These are phyloP conservation scores for Drosera capensis DNA, from an alignment of 148 eudicot species.

Conservation along the genomic window DNA sequence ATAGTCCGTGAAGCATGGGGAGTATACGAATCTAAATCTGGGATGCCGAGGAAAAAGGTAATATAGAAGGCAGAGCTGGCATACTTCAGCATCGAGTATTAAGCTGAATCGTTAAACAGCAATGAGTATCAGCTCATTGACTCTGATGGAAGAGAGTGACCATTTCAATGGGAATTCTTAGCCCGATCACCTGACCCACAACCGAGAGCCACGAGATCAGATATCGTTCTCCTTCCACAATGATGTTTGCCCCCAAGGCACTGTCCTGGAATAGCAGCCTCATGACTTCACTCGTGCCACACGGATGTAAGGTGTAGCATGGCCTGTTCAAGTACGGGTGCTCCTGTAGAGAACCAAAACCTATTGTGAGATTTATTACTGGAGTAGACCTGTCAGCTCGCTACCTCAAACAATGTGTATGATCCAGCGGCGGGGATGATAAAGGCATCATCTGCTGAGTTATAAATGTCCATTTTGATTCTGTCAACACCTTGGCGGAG, in stretches of 20 bases:
- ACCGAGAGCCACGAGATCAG: conserved; percentile 72
- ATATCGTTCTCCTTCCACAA: conserved; percentile 24
- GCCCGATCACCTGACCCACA: conserved; percentile 76
- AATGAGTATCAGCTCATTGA: no score
- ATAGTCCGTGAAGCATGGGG: no score
- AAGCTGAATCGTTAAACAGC: no score
- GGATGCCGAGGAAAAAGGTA: no score
- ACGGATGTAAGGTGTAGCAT: conserved; percentile 82
- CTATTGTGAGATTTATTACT: not conserved
- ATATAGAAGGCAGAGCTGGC: no score
- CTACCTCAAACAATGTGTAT: no score
- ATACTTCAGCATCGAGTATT: no score
- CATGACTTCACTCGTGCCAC: conserved; percentile 88
- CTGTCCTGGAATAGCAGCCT: conserved; percentile 36
- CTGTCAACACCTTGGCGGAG: conserved; percentile 18
- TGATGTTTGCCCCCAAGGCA: conserved; percentile 10
- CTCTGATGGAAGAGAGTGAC: no score
- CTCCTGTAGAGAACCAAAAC: conserved; percentile 36
- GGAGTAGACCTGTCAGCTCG: no score
- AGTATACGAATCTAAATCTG: no score
- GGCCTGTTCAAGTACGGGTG: conserved; percentile 84
- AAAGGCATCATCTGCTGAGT: conserved; percentile 32
- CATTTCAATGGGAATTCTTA: conserved; percentile 52
- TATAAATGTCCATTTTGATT: conserved; percentile 28
- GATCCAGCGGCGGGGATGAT: no score